These are phyloP conservation scores for Penicillium odoratum DNA, from an alignment of 495 filamentous ascomycete genomes.

Conservation along the genomic window DNA sequence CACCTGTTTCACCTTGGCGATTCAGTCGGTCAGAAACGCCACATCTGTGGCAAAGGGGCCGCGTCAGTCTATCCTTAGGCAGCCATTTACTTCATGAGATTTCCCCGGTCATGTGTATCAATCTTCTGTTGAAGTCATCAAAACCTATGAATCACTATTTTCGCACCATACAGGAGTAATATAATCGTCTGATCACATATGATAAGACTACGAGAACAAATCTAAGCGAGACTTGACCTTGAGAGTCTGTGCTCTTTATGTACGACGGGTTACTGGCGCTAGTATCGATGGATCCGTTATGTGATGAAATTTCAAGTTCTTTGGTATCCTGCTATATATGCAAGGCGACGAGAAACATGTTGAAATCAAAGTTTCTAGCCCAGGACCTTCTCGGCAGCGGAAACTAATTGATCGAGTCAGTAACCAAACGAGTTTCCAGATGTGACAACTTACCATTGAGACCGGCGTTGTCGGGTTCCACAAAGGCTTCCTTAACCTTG, in stretches of 20 bases:
- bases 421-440: not conserved
- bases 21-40: constrained; percentile 7
- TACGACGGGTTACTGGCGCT: not conserved
- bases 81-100: constrained; percentile 4
- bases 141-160: too few relatives aligned
- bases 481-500: constrained; percentile 69
- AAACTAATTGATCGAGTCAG: constrained; percentile 45
- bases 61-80: constrained; percentile 18
- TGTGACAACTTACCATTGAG: constrained; percentile 61
- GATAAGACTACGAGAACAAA: not conserved
- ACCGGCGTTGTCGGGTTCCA: constrained; percentile 95
- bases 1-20: constrained; percentile 2
- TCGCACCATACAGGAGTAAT: not conserved
- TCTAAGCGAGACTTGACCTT: not conserved
- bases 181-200: not conserved
- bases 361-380: constrained; percentile 39
- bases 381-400: constrained; percentile 72
- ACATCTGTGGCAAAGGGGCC: constrained; percentile 21
- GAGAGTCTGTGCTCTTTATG: not conserved
- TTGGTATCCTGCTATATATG: constrained; percentile 1
- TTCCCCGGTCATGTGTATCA: not conserved
- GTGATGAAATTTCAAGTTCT: not conserved
- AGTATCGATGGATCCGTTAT: not conserved
- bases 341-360: not conserved
- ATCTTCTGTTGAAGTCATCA: too few relatives aligned